phyloP scores from a whole-genome alignment of 768 basidiomycete genomes.

The Lactarius sp. region DNA sequence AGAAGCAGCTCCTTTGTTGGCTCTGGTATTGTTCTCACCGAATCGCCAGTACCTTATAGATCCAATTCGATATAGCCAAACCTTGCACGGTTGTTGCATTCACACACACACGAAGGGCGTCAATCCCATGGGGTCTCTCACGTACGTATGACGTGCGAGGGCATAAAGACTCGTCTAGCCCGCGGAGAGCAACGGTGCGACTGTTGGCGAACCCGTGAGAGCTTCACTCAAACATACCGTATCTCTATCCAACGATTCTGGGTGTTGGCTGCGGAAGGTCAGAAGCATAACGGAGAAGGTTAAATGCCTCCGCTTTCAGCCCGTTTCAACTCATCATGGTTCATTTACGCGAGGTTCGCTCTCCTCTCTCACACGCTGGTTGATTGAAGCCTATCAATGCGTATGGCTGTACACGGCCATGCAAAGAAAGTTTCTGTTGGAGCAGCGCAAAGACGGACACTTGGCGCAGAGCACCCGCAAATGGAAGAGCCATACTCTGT shows the following conservation, averaged over 20 bases:
- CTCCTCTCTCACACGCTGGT: conserved; percentile 4
- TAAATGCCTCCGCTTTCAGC: conserved; percentile 1
- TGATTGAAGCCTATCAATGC: not conserved
- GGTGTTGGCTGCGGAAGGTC: not conserved
- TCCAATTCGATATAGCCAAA: conserved; percentile 12
- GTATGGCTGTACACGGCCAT: not conserved
- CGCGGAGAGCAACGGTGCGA: not conserved
- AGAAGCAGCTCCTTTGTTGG: conserved; percentile 2
- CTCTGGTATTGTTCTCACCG: conserved; percentile 9
- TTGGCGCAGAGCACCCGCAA: conserved; percentile 3
- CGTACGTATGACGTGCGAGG: conserved; percentile 16
- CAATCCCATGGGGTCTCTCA: not conserved
- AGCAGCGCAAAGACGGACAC: not conserved
- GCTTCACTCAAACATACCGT: not conserved
- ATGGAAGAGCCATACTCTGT: not conserved
- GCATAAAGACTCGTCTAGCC: not conserved
- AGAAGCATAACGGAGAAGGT: conserved; percentile 2
- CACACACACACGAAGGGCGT: conserved; percentile 5
- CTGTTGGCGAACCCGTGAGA: conserved; percentile 3
- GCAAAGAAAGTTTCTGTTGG: not conserved
- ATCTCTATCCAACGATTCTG: not conserved
- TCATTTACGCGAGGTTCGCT: not conserved
- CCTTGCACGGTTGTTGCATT: not conserved
- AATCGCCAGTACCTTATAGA: not conserved
- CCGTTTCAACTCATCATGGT: not conserved